phyloP scores from a whole-genome alignment of 2,329 filamentous ascomycete genomes.

The Penicillium sp. region DNA sequence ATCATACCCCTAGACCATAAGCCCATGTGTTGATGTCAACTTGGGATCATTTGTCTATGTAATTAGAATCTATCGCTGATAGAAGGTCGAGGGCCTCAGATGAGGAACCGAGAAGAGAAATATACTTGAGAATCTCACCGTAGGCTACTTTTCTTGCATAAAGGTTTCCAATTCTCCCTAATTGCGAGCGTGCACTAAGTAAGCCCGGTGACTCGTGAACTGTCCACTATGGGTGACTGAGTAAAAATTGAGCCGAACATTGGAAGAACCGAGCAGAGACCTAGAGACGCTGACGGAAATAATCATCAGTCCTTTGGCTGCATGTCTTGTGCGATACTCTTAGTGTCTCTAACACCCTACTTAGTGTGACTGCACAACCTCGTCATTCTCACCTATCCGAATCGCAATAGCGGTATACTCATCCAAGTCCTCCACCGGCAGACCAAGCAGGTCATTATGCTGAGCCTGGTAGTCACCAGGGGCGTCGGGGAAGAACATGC shows the following conservation, averaged over 20 bases:
- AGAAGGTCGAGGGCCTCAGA: too few species aligned
- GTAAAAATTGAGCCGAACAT: too few species aligned
- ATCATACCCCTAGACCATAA: constrained; percentile 52
- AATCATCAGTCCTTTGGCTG: too few species aligned
- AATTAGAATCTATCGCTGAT: too few species aligned
- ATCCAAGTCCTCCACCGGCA: constrained; percentile 8
- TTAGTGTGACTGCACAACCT: constrained; percentile 1
- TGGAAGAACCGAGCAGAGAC: too few species aligned
- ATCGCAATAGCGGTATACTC: constrained; percentile 5
- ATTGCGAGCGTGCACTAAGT: too few species aligned
- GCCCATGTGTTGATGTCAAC: constrained; percentile 14
- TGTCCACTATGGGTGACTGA: too few species aligned
- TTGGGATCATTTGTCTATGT: too few species aligned
- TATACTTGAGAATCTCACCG: background rate
- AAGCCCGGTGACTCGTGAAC: too few species aligned
- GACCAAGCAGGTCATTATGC: constrained; percentile 4
- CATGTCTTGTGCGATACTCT: background rate
- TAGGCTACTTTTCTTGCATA: too few species aligned
- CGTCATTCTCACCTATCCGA: constrained; percentile 3
- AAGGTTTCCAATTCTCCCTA: too few species aligned
- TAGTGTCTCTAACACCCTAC: background rate
- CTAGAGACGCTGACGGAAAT: too few species aligned
- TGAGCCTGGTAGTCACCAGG: background rate
- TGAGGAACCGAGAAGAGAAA: background rate
- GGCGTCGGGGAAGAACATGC: background rate